Percentiles rank a stretch among this genome's conserved stretches.
Evolutionary conservation across 2,329 filamentous ascomycete genomes (phyloP).

Genomic region (Fusarium mexicanum): DNA sequence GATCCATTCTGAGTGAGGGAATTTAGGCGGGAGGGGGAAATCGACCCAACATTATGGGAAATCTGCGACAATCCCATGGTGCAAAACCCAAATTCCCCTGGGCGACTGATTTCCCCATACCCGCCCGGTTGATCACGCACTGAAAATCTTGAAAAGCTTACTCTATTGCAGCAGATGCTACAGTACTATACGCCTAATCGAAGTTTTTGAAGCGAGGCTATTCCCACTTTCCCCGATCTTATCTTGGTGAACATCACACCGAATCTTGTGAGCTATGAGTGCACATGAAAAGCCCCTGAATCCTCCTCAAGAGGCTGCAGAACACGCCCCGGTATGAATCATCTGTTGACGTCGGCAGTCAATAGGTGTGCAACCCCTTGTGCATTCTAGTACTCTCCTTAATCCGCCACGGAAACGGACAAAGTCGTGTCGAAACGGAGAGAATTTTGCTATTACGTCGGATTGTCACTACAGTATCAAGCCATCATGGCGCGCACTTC

Average conservation of each 20-base stretch:
- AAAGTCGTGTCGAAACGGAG: constrained; percentile 29
- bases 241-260: not conserved
- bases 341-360: constrained; percentile 25
- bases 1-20: constrained; percentile 1
- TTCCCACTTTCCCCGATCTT: constrained; percentile 4
- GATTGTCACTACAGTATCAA: constrained; percentile 16
- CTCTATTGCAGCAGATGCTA: not conserved
- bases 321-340: constrained; percentile 13
- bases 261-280: not conserved
- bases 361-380: not conserved
- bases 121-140: not conserved
- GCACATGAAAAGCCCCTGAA: constrained; percentile 6
- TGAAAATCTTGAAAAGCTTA: not conserved
- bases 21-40: constrained; percentile 5
- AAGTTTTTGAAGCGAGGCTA: constrained; percentile 3
- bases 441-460: constrained; percentile 26
- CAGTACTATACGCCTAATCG: not conserved
- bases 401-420: constrained; percentile 28
- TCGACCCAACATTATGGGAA: constrained; percentile 26
- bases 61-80: constrained; percentile 32
- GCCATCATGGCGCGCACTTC: not conserved
- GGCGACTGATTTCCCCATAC: constrained; percentile 26
- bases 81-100: constrained; percentile 18
- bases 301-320: not conserved
- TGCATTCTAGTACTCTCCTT: not conserved